phyloP scores from a whole-genome alignment of 495 filamentous ascomycete species.

The Xylaria nigripes region DNA sequence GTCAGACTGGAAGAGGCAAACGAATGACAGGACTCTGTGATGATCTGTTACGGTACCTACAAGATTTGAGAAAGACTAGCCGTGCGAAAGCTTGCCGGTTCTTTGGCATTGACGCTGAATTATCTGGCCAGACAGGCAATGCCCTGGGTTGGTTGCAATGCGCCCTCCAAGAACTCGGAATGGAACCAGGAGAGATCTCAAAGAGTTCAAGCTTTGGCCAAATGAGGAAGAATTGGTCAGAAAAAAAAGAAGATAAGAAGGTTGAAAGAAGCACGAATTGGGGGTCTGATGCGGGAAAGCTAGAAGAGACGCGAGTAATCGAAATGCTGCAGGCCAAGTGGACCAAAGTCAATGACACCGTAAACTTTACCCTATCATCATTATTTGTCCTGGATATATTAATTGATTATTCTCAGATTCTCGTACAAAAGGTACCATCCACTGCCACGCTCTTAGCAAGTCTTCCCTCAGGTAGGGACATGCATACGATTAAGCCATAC shows the following conservation, averaged over 20 bases:
- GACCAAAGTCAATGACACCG: constrained; percentile 86
- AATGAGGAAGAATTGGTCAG: constrained; percentile 64
- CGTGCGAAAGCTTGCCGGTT: constrained; percentile 81
- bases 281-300: constrained; percentile 72
- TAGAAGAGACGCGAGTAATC: constrained; percentile 79
- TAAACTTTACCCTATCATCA: constrained; percentile 25
- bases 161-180: constrained; percentile 61
- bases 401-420: constrained; percentile 46
- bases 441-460: constrained; percentile 59
- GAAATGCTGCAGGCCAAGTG: constrained; percentile 85
- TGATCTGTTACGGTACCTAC: constrained; percentile 58
- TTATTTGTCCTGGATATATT: neutral
- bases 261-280: constrained; percentile 63
- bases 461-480: constrained; percentile 82
- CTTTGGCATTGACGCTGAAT: constrained; percentile 80
- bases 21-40: constrained; percentile 47
- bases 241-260: constrained; percentile 58
- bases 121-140: constrained; percentile 67
- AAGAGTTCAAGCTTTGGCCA: constrained; percentile 51
- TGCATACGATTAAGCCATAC: constrained; percentile 58
- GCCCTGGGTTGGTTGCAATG: constrained; percentile 78
- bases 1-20: constrained; percentile 24
- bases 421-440: constrained; percentile 68
- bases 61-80: constrained; percentile 64
- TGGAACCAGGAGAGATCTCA: constrained; percentile 38